Base-by-base conservation (phyloP, 257 asterid genomes). In the Plantago major region DNA sequence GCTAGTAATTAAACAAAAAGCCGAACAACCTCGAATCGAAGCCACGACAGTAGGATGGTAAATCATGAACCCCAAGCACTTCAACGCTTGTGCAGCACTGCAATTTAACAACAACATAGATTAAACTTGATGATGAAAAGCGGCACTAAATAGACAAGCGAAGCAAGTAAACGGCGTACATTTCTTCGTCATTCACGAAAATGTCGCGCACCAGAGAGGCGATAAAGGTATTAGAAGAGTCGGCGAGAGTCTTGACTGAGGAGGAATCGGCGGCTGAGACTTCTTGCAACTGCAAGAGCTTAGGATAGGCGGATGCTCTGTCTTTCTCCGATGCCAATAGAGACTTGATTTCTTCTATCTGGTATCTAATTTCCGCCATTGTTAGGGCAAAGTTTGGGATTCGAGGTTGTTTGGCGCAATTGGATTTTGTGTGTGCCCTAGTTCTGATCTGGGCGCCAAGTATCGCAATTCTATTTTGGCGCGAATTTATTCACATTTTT, bases 61-160 rank as follows among this genome's bases (percentile, higher is more conserved):
- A 66, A 86, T 77, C 90, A 89, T 84, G 78, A 82, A 86, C 11
- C 96, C 96, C 85, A 86, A 79, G 67, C 90, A 85, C 82, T 89
- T 89, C 83, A 89, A 78, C 28, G 95, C 95, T 75, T 67, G 90
- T 28, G 87, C 84, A 63, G 93, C 88, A 69, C 94, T 88, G 62
- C 13, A 65, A 67, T 55, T 18, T 55, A 22, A 57, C 33, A 61
- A 16, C 46, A 37, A 7, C 2, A 42, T n/a, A n/a, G n/a, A n/a
- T n/a, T n/a, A n/a, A n/a, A n/a, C n/a, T n/a, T n/a, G n/a, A n/a
- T n/a, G n/a, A n/a, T n/a, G n/a, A n/a, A n/a, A n/a, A n/a, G n/a
- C n/a, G n/a, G n/a, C n/a, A n/a, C n/a, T n/a, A n/a, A n/a, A n/a
- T n/a, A n/a, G 40, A 37, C 8, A 19, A 5, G 17, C 45, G 11